These are phyloP conservation scores for Cladosporium sp. DNA, from an alignment of 2,329 filamentous ascomycete genomes.

Conservation along the genomic window DNA sequence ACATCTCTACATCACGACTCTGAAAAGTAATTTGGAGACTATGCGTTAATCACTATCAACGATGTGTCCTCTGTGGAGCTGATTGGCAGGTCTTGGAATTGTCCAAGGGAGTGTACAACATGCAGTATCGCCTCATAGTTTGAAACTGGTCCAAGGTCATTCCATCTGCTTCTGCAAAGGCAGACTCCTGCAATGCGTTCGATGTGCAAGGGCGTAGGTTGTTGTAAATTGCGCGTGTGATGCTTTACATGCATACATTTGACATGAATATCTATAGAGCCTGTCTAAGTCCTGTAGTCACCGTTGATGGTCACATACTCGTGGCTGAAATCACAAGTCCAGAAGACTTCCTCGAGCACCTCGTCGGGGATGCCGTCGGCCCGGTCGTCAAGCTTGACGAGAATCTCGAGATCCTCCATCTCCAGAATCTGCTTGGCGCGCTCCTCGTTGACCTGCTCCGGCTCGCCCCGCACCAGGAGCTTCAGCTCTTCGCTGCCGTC, in stretches of 20 bases:
- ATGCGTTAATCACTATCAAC: too few species aligned
- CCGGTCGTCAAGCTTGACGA: conserved; percentile 65
- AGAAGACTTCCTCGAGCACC: conserved; percentile 61
- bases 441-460: conserved; percentile 71
- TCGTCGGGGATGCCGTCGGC: conserved; percentile 31
- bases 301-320: conserved; percentile 72
- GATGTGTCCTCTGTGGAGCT: too few species aligned
- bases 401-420: conserved; percentile 73
- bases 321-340: conserved; percentile 84
- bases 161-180: too few species aligned
- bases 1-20: too few species aligned
- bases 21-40: too few species aligned
- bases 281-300: conserved; percentile 54
- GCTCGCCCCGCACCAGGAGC: conserved; percentile 74
- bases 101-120: too few species aligned
- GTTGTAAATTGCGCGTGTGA: too few species aligned
- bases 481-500: conserved; percentile 75
- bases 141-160: too few species aligned
- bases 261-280: neutral
- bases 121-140: too few species aligned
- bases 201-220: too few species aligned
- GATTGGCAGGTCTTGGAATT: too few species aligned
- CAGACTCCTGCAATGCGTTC: too few species aligned
- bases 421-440: conserved; percentile 74
- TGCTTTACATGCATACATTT: neutral